phyloP scores from a whole-genome alignment of 2,329 filamentous ascomycete genomes.

The Fusarium tupiense region DNA sequence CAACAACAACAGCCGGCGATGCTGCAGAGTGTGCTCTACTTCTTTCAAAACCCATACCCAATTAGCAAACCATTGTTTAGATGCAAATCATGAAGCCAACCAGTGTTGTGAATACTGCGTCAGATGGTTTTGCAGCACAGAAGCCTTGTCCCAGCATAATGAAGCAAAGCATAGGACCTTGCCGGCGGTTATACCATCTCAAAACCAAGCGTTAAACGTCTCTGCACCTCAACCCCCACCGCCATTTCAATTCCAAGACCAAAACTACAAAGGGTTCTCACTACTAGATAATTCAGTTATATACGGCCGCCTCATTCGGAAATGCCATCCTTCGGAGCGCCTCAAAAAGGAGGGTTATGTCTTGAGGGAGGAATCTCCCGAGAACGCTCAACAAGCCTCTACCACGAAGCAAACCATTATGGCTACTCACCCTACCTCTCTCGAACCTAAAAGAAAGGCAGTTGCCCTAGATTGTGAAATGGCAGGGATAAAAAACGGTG shows the following conservation, averaged over 20 bases:
- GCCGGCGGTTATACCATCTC: too few relatives aligned
- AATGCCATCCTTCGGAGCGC: not conserved
- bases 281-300: not conserved
- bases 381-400: too few relatives aligned
- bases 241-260: not conserved
- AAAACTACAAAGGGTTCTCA: not conserved
- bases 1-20: not conserved
- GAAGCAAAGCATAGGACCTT: not conserved
- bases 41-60: not conserved
- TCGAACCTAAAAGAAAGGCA: constrained; percentile 13
- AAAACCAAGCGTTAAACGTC: not conserved
- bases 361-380: not conserved
- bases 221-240: too few relatives aligned
- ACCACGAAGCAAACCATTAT: not conserved
- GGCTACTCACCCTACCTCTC: not conserved
- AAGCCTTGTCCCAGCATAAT: not conserved
- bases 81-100: not conserved
- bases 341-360: constrained; percentile 3
- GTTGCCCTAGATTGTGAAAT: constrained; percentile 13
- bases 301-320: not conserved
- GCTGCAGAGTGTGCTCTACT: not conserved
- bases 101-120: constrained; percentile 2
- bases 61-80: not conserved
- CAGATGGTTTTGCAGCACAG: not conserved
- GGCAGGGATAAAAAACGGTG: not conserved